Evolutionary conservation across 352 stramenopile genomes (phyloP), one percentile per base, ranked within the genome.

Genomic region (Globisporangium spinosum): DNA sequence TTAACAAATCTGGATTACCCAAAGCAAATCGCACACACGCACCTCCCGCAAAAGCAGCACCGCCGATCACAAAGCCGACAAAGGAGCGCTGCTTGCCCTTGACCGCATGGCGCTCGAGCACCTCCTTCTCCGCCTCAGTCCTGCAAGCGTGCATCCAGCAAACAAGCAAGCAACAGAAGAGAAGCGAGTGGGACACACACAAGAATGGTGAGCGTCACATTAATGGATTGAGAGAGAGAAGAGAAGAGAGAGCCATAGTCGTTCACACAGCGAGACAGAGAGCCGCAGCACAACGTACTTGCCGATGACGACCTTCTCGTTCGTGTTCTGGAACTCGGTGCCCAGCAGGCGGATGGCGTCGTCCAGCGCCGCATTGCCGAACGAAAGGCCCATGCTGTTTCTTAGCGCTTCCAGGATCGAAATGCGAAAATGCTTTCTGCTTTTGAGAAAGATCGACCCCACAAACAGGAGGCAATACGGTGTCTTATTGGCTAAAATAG

Each of bases 261-360:
- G 7, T 34, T 12, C 22, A 8, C 25, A 35, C 43, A 17, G n/a
- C 58, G 27, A 22, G 15, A 20, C 17, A 22, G 22, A 49, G 8
- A 22, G 7, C 17, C 34, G 29, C 35, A 59, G 1, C 2, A 15
- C 40, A 9, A 82, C 84, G 54, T 80, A 90, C 84, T 76, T 80
- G 68, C 82, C 82, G 40, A 93, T 80, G 58, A 79, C 67, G 45
- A 82, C 66, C 20, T 61, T 78, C 43, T 80, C 72, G 57, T 80
- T 75, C 47, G 78, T 70, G 64, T 83, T 81, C 59, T 76, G 62
- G 69, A 93, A 78, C 69, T 93, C 80, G 7, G 63, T 74, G 66
- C 77, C 81, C 51, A 93, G 75, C 71, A 88, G 79, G 67, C 80
- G 79, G 64, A 93, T 85, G 58, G 83, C 79, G 51, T 90, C 81